Evolutionary conservation across 1,139 yeast species (phyloP).

Genomic region (Suhomyces atakaporum): DNA sequence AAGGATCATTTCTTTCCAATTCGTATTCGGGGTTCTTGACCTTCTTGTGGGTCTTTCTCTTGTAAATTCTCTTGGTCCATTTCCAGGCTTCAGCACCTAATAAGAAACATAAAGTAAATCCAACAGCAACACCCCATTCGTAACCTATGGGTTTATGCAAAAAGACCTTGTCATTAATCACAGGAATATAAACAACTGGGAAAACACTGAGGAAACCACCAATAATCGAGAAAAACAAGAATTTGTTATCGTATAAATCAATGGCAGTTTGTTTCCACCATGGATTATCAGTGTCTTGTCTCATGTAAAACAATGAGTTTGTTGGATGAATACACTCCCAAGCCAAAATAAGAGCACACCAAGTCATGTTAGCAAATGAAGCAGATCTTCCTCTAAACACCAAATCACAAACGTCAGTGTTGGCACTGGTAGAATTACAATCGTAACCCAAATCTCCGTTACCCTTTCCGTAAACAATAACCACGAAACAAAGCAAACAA

Average conservation of each 20-base stretch:
- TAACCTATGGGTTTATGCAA: conserved; percentile 28
- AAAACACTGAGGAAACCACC: conserved; percentile 29
- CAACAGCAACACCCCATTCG: conserved; percentile 32
- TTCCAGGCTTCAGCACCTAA: conserved; percentile 30
- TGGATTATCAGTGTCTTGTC: conserved; percentile 27
- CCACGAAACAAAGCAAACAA: conserved; percentile 33
- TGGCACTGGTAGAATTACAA: conserved; percentile 25
- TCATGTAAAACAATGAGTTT: conserved; percentile 28
- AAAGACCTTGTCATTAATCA: conserved; percentile 30
- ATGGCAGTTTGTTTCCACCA: conserved; percentile 30
- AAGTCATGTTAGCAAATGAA: conserved; percentile 30
- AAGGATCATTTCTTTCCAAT: conserved; percentile 30
- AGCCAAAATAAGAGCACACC: conserved; percentile 34
- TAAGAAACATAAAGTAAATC: conserved; percentile 23
- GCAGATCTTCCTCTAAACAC: conserved; percentile 31
- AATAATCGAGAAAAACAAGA: conserved; percentile 29
- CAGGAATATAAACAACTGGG: conserved; percentile 33
- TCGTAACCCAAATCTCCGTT: conserved; percentile 33
- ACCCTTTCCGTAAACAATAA: conserved; percentile 34
- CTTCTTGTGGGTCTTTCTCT: conserved; percentile 19
- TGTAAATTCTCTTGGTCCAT: conserved; percentile 26
- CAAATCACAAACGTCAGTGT: conserved; percentile 20
- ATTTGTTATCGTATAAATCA: conserved; percentile 28
- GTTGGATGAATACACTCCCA: conserved; percentile 32
- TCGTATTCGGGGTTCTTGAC: conserved; percentile 29